Percentiles rank a stretch among this genome's conserved stretches.
Conservation (phyloP, 441 rosid genomes). For the Lepidium campestre region DNA sequence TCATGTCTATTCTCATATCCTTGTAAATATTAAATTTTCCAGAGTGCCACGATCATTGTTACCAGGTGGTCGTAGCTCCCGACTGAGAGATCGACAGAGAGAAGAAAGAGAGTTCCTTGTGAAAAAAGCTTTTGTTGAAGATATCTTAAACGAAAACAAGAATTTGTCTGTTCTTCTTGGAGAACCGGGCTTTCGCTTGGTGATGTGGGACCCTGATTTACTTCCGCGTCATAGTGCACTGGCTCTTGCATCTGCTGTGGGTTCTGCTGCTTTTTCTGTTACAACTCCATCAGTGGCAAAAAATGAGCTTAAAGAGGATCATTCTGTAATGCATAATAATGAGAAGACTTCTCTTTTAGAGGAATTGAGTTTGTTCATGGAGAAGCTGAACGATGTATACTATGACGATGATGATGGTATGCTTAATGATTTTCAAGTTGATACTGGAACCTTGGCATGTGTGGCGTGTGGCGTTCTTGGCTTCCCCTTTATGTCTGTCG, state of each 20-base stretch:
- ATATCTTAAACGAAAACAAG: constrained; percentile 68
- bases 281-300: constrained; percentile 33
- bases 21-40: constrained; percentile 30
- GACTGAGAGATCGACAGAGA: constrained; percentile 84
- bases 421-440: constrained; percentile 87
- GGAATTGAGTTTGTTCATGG: constrained; percentile 88
- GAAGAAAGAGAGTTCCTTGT: constrained; percentile 91
- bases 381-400: constrained; percentile 63
- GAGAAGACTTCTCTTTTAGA: constrained; percentile 48
- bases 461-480: constrained; percentile 98
- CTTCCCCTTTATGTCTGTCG: constrained; percentile 92
- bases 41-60: constrained; percentile 93
- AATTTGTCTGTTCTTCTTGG: constrained; percentile 53
- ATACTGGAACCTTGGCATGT: constrained; percentile 81
- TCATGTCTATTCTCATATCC: constrained; percentile 9
- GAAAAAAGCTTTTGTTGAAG: constrained; percentile 88
- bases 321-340: constrained; percentile 33
- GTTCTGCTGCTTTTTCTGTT: constrained; percentile 20
- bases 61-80: constrained; percentile 96
- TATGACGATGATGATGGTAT: constrained; percentile 60
- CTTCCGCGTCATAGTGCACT: constrained; percentile 60
- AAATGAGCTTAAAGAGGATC: constrained; percentile 27
- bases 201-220: constrained; percentile 80
- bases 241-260: constrained; percentile 33
- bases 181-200: constrained; percentile 44